A percentile compares a stretch with the other conserved stretches of the same genome.
Conservation (phyloP, 2,329 filamentous ascomycete genomes). For the Talaromyces funiculosus region DNA sequence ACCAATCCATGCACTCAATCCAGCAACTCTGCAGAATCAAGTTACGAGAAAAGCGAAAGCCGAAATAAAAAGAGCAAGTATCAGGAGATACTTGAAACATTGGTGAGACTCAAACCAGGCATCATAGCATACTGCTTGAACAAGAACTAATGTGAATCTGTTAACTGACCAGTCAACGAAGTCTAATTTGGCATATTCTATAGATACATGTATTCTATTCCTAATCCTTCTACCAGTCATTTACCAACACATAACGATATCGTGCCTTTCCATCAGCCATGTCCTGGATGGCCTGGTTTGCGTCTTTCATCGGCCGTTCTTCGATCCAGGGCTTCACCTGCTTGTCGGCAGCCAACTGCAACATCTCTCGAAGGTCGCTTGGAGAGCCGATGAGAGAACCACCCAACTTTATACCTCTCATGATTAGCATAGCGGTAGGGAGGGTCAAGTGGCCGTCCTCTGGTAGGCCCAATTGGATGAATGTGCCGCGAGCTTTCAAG, state of each 20-base stretch:
- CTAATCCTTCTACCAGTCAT: constrained; percentile 21
- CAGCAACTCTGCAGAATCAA: no score
- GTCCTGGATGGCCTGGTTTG: constrained; percentile 40
- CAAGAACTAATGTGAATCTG: no score
- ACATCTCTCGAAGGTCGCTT: constrained; percentile 40
- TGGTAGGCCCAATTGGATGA: constrained; percentile 62
- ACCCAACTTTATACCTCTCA: constrained; percentile 45
- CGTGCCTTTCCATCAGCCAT: constrained; percentile 42
- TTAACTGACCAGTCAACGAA: no score
- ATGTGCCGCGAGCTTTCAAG: constrained; percentile 52
- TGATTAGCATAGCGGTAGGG: constrained; percentile 52
- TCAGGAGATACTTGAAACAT: no score
- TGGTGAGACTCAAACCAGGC: no score
- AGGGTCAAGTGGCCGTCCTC: constrained; percentile 53
- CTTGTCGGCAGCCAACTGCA: constrained; percentile 38
- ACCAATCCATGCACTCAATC: no score
- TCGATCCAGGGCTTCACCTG: constrained; percentile 39
- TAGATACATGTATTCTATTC: not conserved
- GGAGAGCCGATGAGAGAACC: constrained; percentile 43
- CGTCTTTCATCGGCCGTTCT: constrained; percentile 39
- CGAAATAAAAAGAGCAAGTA: no score
- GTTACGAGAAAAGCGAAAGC: no score
- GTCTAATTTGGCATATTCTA: no score
- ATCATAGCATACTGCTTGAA: no score
- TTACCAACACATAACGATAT: constrained; percentile 44